These are phyloP conservation scores for Trypanosoma congolense DNA, from an alignment of 208 protist genomes.

Conservation along the genomic window DNA sequence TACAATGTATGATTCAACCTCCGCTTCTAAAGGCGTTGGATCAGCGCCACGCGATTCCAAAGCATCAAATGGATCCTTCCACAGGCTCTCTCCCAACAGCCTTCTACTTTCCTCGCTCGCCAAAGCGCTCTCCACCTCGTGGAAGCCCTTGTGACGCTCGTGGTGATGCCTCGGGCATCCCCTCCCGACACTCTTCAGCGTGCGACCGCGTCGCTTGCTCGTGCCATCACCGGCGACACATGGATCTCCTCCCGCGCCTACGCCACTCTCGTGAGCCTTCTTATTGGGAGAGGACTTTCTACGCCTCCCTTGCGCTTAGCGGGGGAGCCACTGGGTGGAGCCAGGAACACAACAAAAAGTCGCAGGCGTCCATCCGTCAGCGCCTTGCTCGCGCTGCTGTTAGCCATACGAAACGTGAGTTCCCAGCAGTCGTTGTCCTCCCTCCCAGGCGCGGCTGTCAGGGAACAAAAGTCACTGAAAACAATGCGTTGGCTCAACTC, in stretches of 20 bases:
- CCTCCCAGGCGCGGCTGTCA: slow-evolving; percentile 38
- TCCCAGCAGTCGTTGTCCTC: slow-evolving; percentile 32
- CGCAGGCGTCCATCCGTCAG: slow-evolving; percentile 55
- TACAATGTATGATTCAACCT: background rate
- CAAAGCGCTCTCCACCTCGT: too few relatives aligned
- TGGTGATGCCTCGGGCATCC: too few relatives aligned
- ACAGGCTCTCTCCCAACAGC: too few relatives aligned
- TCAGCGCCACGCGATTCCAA: too few relatives aligned
- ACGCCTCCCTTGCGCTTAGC: slow-evolving; percentile 30
- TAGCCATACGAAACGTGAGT: slow-evolving; percentile 73
- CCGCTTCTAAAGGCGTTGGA: too few relatives aligned
- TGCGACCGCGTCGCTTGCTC: background rate
- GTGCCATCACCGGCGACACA: slow-evolving; percentile 5
- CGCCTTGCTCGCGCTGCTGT: slow-evolving; percentile 56
- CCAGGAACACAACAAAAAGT: slow-evolving; percentile 61
- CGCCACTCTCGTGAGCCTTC: too few relatives aligned
- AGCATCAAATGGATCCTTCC: too few relatives aligned
- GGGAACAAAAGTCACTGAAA: slow-evolving; percentile 77
- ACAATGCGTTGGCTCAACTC: slow-evolving; percentile 68
- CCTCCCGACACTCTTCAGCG: background rate
- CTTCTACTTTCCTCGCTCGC: too few relatives aligned
- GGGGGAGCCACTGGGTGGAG: slow-evolving; percentile 45
- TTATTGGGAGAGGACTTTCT: too few relatives aligned
- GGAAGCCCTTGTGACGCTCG: too few relatives aligned
- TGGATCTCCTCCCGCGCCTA: too few relatives aligned